Evolutionary conservation across 768 basidiomycete genomes (phyloP).

Genomic region (Suillus hirtellus): DNA sequence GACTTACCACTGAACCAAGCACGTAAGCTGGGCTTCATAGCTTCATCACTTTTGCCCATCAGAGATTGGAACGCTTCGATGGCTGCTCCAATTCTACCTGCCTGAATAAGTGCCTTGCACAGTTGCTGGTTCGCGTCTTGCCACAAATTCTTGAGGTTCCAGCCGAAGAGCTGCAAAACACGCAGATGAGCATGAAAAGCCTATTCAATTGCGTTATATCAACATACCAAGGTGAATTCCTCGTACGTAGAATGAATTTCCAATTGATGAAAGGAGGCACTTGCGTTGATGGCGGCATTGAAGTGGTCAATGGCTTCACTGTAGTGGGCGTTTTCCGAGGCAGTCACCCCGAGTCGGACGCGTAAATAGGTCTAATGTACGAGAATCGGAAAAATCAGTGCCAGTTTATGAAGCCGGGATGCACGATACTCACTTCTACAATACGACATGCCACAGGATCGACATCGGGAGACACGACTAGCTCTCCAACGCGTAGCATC

Average conservation of each 20-base stretch:
- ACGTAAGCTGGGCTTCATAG: background rate
- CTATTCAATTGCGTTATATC: background rate
- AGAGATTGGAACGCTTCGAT: background rate
- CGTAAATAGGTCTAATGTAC: background rate
- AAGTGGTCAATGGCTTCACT: background rate
- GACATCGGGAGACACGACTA: background rate
- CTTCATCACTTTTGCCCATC: background rate
- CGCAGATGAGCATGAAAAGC: background rate
- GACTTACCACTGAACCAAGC: background rate
- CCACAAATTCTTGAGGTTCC: background rate
- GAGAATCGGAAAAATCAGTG: background rate
- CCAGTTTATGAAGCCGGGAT: background rate
- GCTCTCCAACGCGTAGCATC: background rate
- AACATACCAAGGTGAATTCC: background rate
- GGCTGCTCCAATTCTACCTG: background rate
- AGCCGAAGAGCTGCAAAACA: background rate
- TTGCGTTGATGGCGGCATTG: background rate
- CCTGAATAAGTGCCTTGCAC: background rate
- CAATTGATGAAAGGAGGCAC: background rate
- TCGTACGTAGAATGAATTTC: background rate
- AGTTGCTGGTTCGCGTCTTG: background rate
- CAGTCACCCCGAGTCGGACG: background rate
- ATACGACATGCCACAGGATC: background rate
- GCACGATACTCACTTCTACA: background rate
- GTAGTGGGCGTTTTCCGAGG: background rate